Conservation (phyloP, 495 filamentous ascomycete genomes). For the Aspergillus ostianus region DNA sequence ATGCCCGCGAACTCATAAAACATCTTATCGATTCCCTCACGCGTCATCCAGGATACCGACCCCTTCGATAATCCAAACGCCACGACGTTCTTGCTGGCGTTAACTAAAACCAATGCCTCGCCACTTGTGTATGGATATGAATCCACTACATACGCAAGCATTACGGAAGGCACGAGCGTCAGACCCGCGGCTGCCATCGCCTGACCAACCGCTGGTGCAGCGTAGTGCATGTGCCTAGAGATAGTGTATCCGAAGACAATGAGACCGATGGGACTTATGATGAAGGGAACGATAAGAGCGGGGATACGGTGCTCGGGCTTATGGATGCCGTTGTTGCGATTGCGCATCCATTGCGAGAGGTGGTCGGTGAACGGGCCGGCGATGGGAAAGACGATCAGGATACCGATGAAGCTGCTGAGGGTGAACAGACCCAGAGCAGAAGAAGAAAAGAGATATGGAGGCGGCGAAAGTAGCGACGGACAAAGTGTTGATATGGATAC, state of each 20-base stretch:
- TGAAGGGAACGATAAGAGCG: conserved; percentile 30
- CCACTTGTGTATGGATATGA: conserved; percentile 27
- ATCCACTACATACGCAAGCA: conserved; percentile 36
- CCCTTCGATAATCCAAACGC: conserved; percentile 35
- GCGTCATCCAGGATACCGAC: conserved; percentile 29
- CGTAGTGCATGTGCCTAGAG: conserved; percentile 19
- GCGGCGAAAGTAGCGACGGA: conserved; percentile 23
- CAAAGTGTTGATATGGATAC: conserved; percentile 30
- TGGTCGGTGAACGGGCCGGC: conserved; percentile 32
- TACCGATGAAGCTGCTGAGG: conserved; percentile 31
- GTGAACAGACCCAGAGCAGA: conserved; percentile 30
- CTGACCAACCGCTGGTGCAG: conserved; percentile 25
- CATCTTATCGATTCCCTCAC: conserved; percentile 36
- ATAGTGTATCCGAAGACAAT: conserved; percentile 30
- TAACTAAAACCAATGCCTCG: conserved; percentile 35
- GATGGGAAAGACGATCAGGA: conserved; percentile 30
- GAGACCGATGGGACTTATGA: conserved; percentile 28
- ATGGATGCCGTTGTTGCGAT: conserved; percentile 27
- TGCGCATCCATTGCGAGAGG: conserved; percentile 29
- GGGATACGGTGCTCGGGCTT: conserved; percentile 33
- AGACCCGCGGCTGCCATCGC: conserved; percentile 27
- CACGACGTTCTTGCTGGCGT: conserved; percentile 41
- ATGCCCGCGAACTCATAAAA: conserved; percentile 37
- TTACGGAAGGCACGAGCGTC: conserved; percentile 30
- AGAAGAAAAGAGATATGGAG: conserved; percentile 31